A percentile compares a stretch with the other conserved stretches of the same genome.
Conservation (phyloP, 257 asterid species). For the Primulina huaijiensis region DNA sequence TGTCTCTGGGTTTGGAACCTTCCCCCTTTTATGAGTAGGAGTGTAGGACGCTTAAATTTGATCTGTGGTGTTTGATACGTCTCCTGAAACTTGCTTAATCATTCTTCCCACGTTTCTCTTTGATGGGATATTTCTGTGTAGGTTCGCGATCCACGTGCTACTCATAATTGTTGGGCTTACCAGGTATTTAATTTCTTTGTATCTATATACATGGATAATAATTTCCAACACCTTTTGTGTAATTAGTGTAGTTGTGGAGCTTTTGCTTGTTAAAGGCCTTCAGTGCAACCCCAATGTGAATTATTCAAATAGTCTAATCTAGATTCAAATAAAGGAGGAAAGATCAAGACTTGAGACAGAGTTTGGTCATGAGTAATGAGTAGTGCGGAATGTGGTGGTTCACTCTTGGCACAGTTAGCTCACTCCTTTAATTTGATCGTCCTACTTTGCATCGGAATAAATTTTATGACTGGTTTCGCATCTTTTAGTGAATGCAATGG, state of each 20-base stretch:
- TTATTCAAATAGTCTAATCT: neutral
- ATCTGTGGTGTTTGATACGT: neutral
- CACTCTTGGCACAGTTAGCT: neutral
- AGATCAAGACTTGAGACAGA: neutral
- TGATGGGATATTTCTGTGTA: slow-evolving; percentile 24
- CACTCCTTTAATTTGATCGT: neutral
- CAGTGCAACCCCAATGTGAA: neutral
- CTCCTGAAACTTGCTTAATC: neutral
- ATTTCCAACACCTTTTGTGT: neutral
- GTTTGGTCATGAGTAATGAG: neutral
- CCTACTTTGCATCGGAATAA: neutral
- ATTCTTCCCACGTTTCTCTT: neutral
- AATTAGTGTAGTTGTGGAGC: neutral
- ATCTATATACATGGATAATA: slow-evolving; percentile 7
- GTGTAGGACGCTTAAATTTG: too few relatives aligned
- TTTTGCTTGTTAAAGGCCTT: neutral
- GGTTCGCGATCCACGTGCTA: slow-evolving; percentile 86
- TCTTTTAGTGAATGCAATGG: neutral
- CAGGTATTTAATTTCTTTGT: slow-evolving; percentile 44
- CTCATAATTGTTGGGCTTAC: slow-evolving; percentile 98
- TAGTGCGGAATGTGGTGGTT: neutral
- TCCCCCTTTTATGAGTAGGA: neutral
- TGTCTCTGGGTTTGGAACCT: neutral
- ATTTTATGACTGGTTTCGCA: neutral
- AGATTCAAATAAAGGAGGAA: neutral